Base-by-base conservation (phyloP, 495 filamentous ascomycete species). In the Penicillium steckii region DNA sequence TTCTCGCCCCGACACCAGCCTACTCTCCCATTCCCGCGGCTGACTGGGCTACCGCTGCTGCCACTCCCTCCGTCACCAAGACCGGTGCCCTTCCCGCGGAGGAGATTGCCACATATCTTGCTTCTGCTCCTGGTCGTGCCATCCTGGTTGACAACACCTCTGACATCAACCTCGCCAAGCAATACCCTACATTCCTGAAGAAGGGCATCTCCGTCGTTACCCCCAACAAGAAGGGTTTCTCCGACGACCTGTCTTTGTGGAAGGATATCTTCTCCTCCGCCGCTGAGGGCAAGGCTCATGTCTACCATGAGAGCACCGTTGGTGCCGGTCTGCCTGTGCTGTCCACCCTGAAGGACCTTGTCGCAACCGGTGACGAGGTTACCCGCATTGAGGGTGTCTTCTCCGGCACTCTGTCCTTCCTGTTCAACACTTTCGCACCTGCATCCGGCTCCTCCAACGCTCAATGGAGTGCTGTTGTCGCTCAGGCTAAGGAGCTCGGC, bases 141-240 rank as follows among this genome's bases (percentile, higher is more conserved):
- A 75, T 97, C 47, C 76, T 98, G 24, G 85, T 97, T 48, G 94
- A 98, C 77, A 97, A 97, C 75, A 97, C 94, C 49, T 92, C 88
- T 65, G 89, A 87, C 56, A 85, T 88, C 46, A 79, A 82, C 38
- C 75, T 98, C 8, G 94, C 93, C 2, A 74, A 84, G 49, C 65
- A 77, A 13, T 97, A 98, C 71, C 91, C 93, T 2, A 56, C 73
- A 17, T 87, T 93, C 66, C 80, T 98, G 50, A 74, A 77, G 49
- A 76, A 81, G 25, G 93, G 92, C 9, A 86, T 98, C 72, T 88
- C 80, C 59, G 82, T 97, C 66, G 91, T 96, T 26, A 97, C 94
- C 0, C 91, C 94, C 12, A 98, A 96, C 78, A 98, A 98, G 76
- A 97, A 97, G 70, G 93, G 87, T 4, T 97, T 98, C 71, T 93